Base-by-base conservation (phyloP, 1,139 yeast species). In the Protomyces arabidopsidicola region DNA sequence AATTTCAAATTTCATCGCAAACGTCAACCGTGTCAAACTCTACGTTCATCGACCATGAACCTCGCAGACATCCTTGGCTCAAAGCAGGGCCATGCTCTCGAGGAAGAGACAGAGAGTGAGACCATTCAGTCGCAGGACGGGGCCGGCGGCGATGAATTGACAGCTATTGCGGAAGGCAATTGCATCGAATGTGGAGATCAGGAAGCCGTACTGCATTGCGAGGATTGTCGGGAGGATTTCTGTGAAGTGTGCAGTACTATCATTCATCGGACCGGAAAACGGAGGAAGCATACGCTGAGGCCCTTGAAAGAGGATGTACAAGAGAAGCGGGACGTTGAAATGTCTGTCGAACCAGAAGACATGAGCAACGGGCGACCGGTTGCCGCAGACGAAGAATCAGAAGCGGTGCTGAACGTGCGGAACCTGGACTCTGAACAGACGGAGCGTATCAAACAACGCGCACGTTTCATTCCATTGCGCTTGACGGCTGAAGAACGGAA, bases 241-340 rank as follows among this genome's bases (percentile, higher is more conserved):
- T 86, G 91, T 72, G 78, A 80, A 39, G 87, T 85, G 1, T 86
- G 91, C 71, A 85, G 81, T 70, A 83, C 79, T 51, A 81, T 84
- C 75, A 76, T 85, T 20, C 91, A 86, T 70, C 77, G 86, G 65
- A 85, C 87, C 34, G 91, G 91, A 22, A 81, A 75, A 55, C 73
- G 78, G 24, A 77, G 77, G 53, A 59, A 56, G 2, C 55, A 65
- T 42, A 14, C 61, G 20, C 45, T 65, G 45, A 39, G 10, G 59
- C 54, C 45, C 62, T 39, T 55, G 31, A 50, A 58, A 35, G 16
- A 36, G 42, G 66, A 53, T 35, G 55, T 63, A 4, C 48, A 45
- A 14, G 39, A 36, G 27, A 35, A 57, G 8, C 45, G 53, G 62
- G 58, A 56, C 53, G 55, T 36, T 58, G 60, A 59, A 38, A 64